These are phyloP conservation scores for Naganishia antarctica DNA, from an alignment of 768 basidiomycete species.

Conservation along the genomic window DNA sequence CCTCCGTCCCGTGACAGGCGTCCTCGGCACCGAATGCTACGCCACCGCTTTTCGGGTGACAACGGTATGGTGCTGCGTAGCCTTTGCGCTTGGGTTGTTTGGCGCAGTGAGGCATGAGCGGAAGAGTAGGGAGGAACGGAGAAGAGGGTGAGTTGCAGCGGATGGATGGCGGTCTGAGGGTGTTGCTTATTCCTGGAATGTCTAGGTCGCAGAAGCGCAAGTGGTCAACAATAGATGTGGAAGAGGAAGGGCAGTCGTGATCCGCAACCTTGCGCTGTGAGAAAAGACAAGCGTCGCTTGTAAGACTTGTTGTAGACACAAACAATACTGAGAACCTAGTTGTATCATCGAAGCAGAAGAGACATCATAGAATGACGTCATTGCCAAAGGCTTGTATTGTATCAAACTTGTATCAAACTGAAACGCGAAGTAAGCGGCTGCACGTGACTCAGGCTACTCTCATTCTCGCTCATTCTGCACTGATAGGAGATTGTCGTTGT, in stretches of 20 bases:
- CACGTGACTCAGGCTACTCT: too few species aligned
- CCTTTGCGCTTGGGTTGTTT: constrained; percentile 7
- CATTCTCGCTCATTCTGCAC: too few species aligned
- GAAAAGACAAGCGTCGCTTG: background rate
- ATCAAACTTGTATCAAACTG: too few species aligned
- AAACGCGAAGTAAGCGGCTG: too few species aligned
- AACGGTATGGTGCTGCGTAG: constrained; percentile 4
- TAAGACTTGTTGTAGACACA: too few species aligned
- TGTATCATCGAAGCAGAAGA: too few species aligned
- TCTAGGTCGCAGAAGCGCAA: constrained; percentile 3
- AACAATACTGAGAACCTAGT: too few species aligned
- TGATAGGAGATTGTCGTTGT: too few species aligned
- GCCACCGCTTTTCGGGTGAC: constrained; percentile 8
- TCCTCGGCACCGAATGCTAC: constrained; percentile 13
- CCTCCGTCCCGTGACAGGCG: background rate
- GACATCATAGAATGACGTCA: too few species aligned
- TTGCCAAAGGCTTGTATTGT: too few species aligned
- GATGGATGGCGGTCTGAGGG: background rate
- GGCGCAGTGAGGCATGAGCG: constrained; percentile 4
- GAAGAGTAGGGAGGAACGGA: constrained; percentile 1
- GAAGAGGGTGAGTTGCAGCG: background rate
- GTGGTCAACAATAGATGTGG: background rate
- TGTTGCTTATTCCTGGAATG: background rate
- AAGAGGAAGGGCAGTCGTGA: constrained; percentile 1
- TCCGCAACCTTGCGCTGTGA: background rate